phyloP scores from a whole-genome alignment of 2,329 filamentous ascomycete genomes.

The Paracoccidioides lutzii region DNA sequence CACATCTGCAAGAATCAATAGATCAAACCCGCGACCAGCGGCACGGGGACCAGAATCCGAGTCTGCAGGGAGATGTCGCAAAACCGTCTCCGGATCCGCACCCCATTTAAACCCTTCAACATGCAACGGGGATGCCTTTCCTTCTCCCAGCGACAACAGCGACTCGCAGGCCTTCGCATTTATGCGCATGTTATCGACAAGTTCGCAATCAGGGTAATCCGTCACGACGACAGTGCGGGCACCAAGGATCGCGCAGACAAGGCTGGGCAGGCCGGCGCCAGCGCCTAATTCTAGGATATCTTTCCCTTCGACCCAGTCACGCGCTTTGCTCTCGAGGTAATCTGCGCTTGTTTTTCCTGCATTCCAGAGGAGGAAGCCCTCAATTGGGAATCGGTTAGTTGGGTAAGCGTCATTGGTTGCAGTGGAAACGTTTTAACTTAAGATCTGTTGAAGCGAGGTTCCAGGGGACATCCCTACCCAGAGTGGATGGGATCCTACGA shows the following conservation, averaged over 20 bases:
- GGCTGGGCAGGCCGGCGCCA: constrained; percentile 69
- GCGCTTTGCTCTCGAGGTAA: constrained; percentile 61
- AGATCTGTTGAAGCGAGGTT: neutral
- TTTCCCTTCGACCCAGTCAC: constrained; percentile 46
- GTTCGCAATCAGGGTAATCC: constrained; percentile 74
- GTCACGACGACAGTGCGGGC: constrained; percentile 62
- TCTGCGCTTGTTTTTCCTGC: constrained; percentile 64
- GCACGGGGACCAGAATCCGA: neutral
- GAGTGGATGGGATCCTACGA: constrained; percentile 76
- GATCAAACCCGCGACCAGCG: constrained; percentile 48
- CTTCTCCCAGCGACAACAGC: constrained; percentile 17
- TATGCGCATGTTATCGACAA: constrained; percentile 65
- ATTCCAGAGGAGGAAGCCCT: constrained; percentile 85
- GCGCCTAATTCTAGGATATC: constrained; percentile 83
- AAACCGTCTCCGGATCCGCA: constrained; percentile 45
- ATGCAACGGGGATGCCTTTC: constrained; percentile 33
- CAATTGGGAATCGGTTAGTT: constrained; percentile 1
- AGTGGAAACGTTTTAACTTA: neutral
- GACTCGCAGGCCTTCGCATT: constrained; percentile 53
- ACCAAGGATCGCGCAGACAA: constrained; percentile 61
- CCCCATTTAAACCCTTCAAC: constrained; percentile 79
- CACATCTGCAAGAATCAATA: constrained; percentile 75
- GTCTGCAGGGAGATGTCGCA: constrained; percentile 39
- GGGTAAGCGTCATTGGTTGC: neutral
- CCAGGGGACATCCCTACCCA: constrained; percentile 45